Conservation (phyloP, 2,329 filamentous ascomycete genomes). For the Stachybotrys echinatus region DNA sequence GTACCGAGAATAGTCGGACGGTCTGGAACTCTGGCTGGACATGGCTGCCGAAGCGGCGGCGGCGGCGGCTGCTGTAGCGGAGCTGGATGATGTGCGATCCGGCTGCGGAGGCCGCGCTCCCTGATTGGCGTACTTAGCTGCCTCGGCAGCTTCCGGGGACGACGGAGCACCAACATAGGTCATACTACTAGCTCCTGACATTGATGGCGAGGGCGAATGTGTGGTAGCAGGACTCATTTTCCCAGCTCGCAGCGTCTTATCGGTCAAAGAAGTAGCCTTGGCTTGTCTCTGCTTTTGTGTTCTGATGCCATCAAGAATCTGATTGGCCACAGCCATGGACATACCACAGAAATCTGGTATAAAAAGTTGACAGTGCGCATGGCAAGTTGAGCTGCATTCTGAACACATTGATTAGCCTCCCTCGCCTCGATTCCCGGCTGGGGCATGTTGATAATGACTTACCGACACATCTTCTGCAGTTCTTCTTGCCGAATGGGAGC, state of each 20-base stretch:
- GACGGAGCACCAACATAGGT: conserved; percentile 13
- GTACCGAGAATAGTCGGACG: conserved; percentile 28
- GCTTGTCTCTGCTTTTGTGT: conserved; percentile 66
- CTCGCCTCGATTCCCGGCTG: no score
- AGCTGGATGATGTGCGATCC: conserved; percentile 47
- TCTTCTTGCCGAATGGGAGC: conserved; percentile 89
- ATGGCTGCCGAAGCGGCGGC: conserved; percentile 55
- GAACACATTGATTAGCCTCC: conserved; percentile 19
- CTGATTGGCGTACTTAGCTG: conserved; percentile 57
- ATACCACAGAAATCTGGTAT: conserved; percentile 99
- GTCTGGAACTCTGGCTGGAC: conserved; percentile 36
- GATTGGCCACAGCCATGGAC: conserved; percentile 95
- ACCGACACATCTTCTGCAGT: conserved; percentile 87
- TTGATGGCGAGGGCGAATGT: conserved; percentile 26
- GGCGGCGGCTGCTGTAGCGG: conserved; percentile 53
- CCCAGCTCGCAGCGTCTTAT: conserved; percentile 59
- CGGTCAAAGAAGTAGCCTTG: conserved; percentile 53
- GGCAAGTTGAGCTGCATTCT: conserved; percentile 90
- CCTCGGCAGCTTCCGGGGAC: conserved; percentile 51
- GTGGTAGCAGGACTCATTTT: conserved; percentile 38
- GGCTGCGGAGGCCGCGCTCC: conserved; percentile 43
- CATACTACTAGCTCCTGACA: conserved; percentile 22
- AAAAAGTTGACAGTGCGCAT: conserved; percentile 86
- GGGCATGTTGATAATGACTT: no score
- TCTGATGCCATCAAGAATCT: conserved; percentile 83